These are phyloP conservation scores for Sarocladiaceae sp. DNA, from an alignment of 2,329 filamentous ascomycete species.

Conservation along the genomic window DNA sequence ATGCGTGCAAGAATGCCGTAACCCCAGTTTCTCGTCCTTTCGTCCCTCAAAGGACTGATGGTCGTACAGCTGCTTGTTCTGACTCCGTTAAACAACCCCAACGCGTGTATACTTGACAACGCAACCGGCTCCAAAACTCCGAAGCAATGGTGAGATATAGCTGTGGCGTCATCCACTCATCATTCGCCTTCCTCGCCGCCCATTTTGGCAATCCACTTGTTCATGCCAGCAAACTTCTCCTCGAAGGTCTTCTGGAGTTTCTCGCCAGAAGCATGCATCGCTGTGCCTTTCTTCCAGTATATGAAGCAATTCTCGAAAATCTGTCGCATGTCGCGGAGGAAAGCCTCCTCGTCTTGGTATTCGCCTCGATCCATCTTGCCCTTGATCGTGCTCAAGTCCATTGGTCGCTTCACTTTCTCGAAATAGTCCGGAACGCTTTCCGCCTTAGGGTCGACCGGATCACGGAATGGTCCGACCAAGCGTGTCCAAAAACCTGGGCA, in stretches of 20 bases:
- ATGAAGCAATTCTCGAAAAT: slow-evolving; percentile 61
- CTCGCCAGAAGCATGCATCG: slow-evolving; percentile 52
- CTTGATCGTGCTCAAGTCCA: slow-evolving; percentile 60
- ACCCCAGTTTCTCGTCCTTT: background rate
- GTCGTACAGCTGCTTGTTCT: background rate
- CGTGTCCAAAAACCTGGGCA: slow-evolving; percentile 59
- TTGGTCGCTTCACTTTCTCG: slow-evolving; percentile 55
- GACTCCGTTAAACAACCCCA: background rate
- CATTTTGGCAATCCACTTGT: slow-evolving; percentile 56
- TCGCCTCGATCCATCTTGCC: slow-evolving; percentile 51
- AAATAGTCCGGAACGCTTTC: slow-evolving; percentile 60
- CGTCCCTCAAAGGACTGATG: background rate
- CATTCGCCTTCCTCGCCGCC: slow-evolving; percentile 31
- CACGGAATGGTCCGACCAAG: slow-evolving; percentile 58
- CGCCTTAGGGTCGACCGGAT: slow-evolving; percentile 52
- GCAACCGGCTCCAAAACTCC: background rate
- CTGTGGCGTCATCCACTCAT: background rate
- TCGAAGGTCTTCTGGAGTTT: slow-evolving; percentile 55
- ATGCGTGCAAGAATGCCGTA: background rate
- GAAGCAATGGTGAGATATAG: background rate
- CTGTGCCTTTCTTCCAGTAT: slow-evolving; percentile 55
- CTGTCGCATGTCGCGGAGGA: slow-evolving; percentile 53
- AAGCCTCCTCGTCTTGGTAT: slow-evolving; percentile 50
- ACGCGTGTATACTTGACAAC: background rate
- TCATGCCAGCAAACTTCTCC: slow-evolving; percentile 55